phyloP scores from a whole-genome alignment of 2,329 filamentous ascomycete genomes.

The Fusarium bactridioides region DNA sequence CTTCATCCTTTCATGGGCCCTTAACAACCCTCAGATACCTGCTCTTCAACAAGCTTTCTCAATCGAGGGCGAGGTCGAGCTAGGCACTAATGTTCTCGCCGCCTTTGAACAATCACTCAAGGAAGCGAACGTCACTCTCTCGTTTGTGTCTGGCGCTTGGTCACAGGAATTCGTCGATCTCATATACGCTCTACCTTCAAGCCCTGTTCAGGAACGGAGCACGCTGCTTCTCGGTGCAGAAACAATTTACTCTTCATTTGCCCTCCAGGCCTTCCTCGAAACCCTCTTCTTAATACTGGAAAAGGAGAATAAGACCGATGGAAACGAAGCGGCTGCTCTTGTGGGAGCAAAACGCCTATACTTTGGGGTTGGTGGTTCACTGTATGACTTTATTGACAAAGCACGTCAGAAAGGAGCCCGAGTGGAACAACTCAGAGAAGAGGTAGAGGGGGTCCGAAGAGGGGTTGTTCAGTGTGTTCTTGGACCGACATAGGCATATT shows the following conservation, averaged over 20 bases:
- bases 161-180: constrained; percentile 69
- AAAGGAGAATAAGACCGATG: constrained; percentile 47
- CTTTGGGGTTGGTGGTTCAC: constrained; percentile 83
- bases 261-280: constrained; percentile 72
- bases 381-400: constrained; percentile 74
- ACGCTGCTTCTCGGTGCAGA: constrained; percentile 76
- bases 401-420: constrained; percentile 57
- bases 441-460: constrained; percentile 67
- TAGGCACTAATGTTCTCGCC: constrained; percentile 64
- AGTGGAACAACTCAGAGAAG: constrained; percentile 63
- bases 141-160: constrained; percentile 80
- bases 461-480: constrained; percentile 65
- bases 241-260: constrained; percentile 83
- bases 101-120: constrained; percentile 66
- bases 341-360: constrained; percentile 82
- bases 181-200: constrained; percentile 51
- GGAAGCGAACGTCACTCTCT: constrained; percentile 61
- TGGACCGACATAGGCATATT: constrained; percentile 12
- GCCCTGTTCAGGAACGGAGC: constrained; percentile 9
- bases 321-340: constrained; percentile 64
- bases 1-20: constrained; percentile 74
- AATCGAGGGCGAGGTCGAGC: constrained; percentile 68
- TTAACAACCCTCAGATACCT: constrained; percentile 51
- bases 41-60: constrained; percentile 56
- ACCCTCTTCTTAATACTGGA: constrained; percentile 68